Evolutionary conservation across 2,329 filamentous ascomycete genomes (phyloP), one percentile per base, ranked within the genome.

Genomic region (Colletotrichum tropicale): DNA sequence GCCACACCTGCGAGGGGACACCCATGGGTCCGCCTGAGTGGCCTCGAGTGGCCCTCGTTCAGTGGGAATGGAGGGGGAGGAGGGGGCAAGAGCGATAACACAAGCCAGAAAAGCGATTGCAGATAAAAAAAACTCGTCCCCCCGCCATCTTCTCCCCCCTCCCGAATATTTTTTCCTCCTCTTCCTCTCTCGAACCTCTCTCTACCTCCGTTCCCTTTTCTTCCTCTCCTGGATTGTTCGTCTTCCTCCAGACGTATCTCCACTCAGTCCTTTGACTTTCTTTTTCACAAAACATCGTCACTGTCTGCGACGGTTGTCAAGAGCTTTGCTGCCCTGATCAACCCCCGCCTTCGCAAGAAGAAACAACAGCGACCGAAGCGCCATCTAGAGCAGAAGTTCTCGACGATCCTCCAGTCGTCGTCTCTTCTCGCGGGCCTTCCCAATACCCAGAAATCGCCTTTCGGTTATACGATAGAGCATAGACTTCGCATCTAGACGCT

Each of bases 161-260:
- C 65, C 74, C 77, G 76, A 75, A 72, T 71, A 74, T 67, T 78
- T 81, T 79, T 69, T 66, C 71, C 58, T 73, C 71, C 65, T 79
- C 79, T 79, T 78, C 76, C 78, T 34, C 77, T 76, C 71, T 79
- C 77, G 78, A 78, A 78, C 80, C 77, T 81, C 81, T 80, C 78
- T 77, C 80, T 81, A 79, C 80, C 82, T 80, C 81, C 81, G 81
- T 82, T 81, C 80, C 81, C 79, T 81, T 81, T 78, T 78, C 79
- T 80, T 81, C 78, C 78, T 83, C 79, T 83, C 79, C 81, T 83
- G 83, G 71, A 68, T 26, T 60, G 67, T 74, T 74, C 72, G 83
- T 87, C 84, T 80, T 86, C 85, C 83, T 85, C 82, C 82, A 80
- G 86, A 84, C 86, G 86, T 83, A 85, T 83, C 84, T 83, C 81